Percentiles rank a stretch among this genome's conserved stretches.
These are phyloP conservation scores for Daedalea quercina DNA, from an alignment of 768 basidiomycete species.

Conservation along the genomic window DNA sequence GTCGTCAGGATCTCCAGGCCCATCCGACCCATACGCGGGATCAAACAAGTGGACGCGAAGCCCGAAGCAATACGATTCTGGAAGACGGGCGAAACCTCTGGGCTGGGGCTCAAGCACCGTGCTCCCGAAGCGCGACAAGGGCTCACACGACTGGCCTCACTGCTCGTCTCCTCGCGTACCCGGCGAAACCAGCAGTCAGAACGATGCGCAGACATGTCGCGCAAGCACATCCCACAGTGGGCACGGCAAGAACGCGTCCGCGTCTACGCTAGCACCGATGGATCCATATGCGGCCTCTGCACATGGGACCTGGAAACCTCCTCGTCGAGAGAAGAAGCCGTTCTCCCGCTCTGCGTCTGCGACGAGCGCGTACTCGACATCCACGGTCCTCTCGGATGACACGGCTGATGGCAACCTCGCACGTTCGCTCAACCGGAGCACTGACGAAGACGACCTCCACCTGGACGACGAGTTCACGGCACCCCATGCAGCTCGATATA, in stretches of 20 bases:
- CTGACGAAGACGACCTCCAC: slow-evolving; percentile 2
- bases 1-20: slow-evolving; percentile 24
- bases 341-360: slow-evolving; percentile 4
- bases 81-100: slow-evolving; percentile 19
- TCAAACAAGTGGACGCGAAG: slow-evolving; percentile 42
- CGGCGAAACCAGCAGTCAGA: not conserved
- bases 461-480: slow-evolving; percentile 9
- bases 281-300: slow-evolving; percentile 16
- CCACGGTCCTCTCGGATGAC: not conserved
- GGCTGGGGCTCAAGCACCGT: slow-evolving; percentile 14
- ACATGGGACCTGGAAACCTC: slow-evolving; percentile 12
- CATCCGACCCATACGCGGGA: slow-evolving; percentile 49
- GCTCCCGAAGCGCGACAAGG: slow-evolving; percentile 3
- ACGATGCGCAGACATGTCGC: not conserved
- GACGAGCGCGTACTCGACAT: slow-evolving; percentile 2
- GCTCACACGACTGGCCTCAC: not conserved
- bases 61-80: slow-evolving; percentile 33
- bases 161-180: not conserved
- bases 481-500: not conserved
- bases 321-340: slow-evolving; percentile 13
- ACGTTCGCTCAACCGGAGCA: not conserved
- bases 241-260: not conserved
- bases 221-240: not conserved
- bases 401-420: not conserved
- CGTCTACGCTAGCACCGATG: slow-evolving; percentile 6